A percentile compares a stretch with the other conserved stretches of the same genome.
Conservation (phyloP, 2,329 filamentous ascomycete genomes). For the Paradendryphiella salina region DNA sequence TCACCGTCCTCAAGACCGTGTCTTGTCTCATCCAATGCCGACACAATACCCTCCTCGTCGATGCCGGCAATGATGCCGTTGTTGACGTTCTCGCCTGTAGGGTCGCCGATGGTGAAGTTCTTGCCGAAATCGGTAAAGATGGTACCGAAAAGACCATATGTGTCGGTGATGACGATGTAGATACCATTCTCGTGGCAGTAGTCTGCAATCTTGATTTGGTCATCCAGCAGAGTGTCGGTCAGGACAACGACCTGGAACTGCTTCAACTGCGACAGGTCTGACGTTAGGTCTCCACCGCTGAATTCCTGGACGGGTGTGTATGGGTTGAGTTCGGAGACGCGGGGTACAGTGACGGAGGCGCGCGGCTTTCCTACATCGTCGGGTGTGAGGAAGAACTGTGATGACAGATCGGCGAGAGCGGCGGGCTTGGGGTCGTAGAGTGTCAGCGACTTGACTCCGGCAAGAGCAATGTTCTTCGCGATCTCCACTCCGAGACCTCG, state of each 20-base stretch:
- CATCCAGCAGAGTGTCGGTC: constrained; percentile 77
- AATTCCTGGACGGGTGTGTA: constrained; percentile 90
- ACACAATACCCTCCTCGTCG: constrained; percentile 86
- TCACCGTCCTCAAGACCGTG: constrained; percentile 97
- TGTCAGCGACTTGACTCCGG: constrained; percentile 95
- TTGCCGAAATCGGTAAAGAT: constrained; percentile 98
- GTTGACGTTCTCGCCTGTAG: constrained; percentile 84
- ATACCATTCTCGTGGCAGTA: constrained; percentile 95
- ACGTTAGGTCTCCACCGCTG: constrained; percentile 64
- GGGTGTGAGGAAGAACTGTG: constrained; percentile 92
- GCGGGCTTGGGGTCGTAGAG: constrained; percentile 87
- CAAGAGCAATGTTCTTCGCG: constrained; percentile 97
- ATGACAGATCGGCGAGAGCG: constrained; percentile 84
- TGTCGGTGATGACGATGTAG: constrained; percentile 84
- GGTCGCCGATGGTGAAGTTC: constrained; percentile 86
- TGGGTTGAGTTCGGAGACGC: constrained; percentile 91
- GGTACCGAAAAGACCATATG: constrained; percentile 89
- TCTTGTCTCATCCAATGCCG: constrained; percentile 88
- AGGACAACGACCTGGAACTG: constrained; percentile 91
- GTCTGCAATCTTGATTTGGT: constrained; percentile 83
- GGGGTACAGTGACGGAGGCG: constrained; percentile 81
- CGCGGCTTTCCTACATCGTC: constrained; percentile 91
- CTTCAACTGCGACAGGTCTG: constrained; percentile 79
- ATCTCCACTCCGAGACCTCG: constrained; percentile 97
- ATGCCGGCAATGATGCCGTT: constrained; percentile 90